Evolutionary conservation across 148 eudicot genomes (phyloP).

Genomic region (Euryodendron excelsum): DNA sequence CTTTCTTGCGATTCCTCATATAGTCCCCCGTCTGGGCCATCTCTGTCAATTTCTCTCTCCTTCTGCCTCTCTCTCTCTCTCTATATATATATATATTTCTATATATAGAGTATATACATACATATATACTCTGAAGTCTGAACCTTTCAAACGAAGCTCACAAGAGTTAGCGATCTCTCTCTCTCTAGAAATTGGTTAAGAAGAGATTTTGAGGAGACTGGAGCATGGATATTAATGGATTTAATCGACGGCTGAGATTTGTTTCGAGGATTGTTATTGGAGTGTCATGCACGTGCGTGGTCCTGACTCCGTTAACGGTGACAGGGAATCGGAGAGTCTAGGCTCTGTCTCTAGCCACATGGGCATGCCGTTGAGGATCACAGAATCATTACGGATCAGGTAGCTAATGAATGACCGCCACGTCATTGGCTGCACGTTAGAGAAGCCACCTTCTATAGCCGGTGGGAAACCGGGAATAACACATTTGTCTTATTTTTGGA

Average conservation of each 20-base stretch:
- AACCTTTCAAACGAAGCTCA: too few relatives aligned
- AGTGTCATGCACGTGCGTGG: conserved; percentile 10
- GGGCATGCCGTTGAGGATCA: conserved; percentile 25
- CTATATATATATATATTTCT: not conserved
- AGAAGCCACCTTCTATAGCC: conserved; percentile 18
- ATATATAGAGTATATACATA: not conserved
- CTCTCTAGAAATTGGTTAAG: not conserved
- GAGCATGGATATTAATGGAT: conserved; percentile 3
- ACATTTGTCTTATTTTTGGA: too few relatives aligned
- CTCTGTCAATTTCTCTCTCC: not conserved
- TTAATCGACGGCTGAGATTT: conserved; percentile 37
- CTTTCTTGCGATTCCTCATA: not conserved
- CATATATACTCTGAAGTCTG: conserved; percentile 12
- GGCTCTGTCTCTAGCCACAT: conserved; percentile 11
- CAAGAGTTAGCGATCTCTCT: too few relatives aligned
- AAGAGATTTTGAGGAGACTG: conserved; percentile 11
- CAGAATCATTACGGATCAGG: not conserved
- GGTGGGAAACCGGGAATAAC: too few relatives aligned
- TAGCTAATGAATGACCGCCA: not conserved
- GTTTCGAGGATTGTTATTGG: conserved; percentile 13
- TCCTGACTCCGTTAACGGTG: conserved; percentile 39
- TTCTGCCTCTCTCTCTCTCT: not conserved
- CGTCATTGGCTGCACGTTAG: conserved; percentile 8
- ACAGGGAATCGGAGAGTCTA: not conserved
- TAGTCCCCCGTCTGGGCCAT: conserved; percentile 8